Evolutionary conservation across 805 yeast species (phyloP).

Genomic region (Teunomyces funiuensis): DNA sequence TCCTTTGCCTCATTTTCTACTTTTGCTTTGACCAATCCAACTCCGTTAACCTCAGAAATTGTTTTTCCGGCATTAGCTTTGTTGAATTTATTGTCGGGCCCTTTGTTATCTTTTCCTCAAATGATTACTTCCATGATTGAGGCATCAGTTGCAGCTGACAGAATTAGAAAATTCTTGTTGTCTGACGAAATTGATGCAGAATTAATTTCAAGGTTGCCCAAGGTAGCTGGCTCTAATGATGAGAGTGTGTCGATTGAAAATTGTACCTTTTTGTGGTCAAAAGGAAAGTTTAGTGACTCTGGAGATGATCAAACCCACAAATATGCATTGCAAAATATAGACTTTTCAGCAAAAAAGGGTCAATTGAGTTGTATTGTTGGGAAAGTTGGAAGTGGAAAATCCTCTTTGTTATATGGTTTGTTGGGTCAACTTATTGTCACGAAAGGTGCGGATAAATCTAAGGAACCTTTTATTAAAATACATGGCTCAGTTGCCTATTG

Average conservation of each 20-base stretch:
- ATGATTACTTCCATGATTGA: constrained; percentile 58
- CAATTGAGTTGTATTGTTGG: constrained; percentile 27
- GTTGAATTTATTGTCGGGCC: constrained; percentile 48
- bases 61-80: constrained; percentile 29
- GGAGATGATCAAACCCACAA: not conserved
- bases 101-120: constrained; percentile 59
- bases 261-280: constrained; percentile 22
- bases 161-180: constrained; percentile 50
- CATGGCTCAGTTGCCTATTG: constrained; percentile 27
- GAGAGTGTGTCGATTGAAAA: constrained; percentile 17
- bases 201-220: constrained; percentile 4
- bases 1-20: constrained; percentile 22
- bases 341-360: constrained; percentile 24
- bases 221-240: constrained; percentile 11
- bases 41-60: constrained; percentile 24
- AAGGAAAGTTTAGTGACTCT: constrained; percentile 10
- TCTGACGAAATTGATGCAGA: constrained; percentile 18
- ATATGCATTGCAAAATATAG: constrained; percentile 18
- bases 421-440: constrained; percentile 21
- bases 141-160: constrained; percentile 54
- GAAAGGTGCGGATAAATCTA: constrained; percentile 1
- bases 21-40: constrained; percentile 16
- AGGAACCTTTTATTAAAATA: constrained; percentile 10
- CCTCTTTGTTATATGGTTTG: constrained; percentile 23
- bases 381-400: constrained; percentile 27